Percentiles rank a stretch among this genome's conserved stretches.
Evolutionary conservation across 2,329 filamentous ascomycete species (phyloP).

Genomic region (Pyrenochaeta sp.): DNA sequence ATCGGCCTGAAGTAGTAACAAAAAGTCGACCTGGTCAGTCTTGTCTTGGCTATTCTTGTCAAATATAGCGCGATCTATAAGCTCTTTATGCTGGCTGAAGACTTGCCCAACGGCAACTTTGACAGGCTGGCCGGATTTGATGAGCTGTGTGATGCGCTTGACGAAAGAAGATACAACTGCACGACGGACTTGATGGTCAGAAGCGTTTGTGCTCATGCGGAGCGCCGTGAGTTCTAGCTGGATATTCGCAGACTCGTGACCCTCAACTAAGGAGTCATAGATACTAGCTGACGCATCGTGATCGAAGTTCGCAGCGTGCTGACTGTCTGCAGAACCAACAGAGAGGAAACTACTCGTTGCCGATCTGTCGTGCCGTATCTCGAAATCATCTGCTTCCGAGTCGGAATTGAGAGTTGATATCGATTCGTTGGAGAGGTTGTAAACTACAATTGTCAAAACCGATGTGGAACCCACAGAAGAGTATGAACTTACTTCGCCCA

Average conservation of each 20-base stretch:
- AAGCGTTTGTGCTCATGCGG: conserved; percentile 90
- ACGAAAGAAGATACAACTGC: conserved; percentile 88
- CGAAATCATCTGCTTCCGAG: conserved; percentile 52
- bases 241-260: conserved; percentile 79
- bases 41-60: conserved; percentile 62
- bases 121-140: conserved; percentile 53
- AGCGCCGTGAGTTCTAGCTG: conserved; percentile 93
- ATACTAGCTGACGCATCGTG: conserved; percentile 86
- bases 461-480: background rate
- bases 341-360: conserved; percentile 77
- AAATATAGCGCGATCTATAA: conserved; percentile 68
- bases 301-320: conserved; percentile 74
- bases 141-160: conserved; percentile 78
- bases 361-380: conserved; percentile 63
- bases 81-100: conserved; percentile 63
- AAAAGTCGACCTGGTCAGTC: conserved; percentile 83
- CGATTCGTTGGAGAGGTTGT: conserved; percentile 64
- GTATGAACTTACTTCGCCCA: conserved; percentile 43
- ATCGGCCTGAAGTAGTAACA: conserved; percentile 83
- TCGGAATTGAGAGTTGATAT: conserved; percentile 71
- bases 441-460: conserved; percentile 50
- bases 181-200: conserved; percentile 85
- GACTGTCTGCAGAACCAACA: conserved; percentile 69
- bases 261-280: conserved; percentile 82
- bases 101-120: conserved; percentile 54